Evolutionary conservation across 257 asterid species (phyloP), one percentile per base, ranked within the genome.

Genomic region (Mentha longifolia): DNA sequence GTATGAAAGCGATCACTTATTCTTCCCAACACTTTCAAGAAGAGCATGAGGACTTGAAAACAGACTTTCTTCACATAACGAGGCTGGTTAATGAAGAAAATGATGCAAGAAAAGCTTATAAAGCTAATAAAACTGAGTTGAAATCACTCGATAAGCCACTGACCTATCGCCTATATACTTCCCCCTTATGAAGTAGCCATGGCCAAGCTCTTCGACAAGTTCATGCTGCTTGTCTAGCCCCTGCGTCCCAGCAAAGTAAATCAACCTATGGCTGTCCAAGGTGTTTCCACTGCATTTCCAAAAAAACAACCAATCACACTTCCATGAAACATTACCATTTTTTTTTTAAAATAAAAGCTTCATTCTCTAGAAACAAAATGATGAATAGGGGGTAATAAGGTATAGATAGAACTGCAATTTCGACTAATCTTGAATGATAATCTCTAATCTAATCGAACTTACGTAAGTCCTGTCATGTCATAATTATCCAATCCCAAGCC

Each of bases 161-260:
- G 31, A 28, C 31, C 31, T 28, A 28, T 89, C 97, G 46, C 97
- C 97, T 12, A 94, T 82, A 61, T 78, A 94, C 80, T 79, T 91
- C 17, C 90, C 99, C 74, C 73, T 85, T 0, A 89, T 82, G 80
- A 94, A 91, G 80, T 91, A 91, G 76, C 97, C 97, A 22, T 74
- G 61, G 61, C 65, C 65, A 74, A 94, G 87, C 84, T 89, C 93
- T 81, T 94, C 95, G 2, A 81, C 88, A 11, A 94, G 95, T 8
- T 84, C 74, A 71, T 94, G 86, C 74, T 94, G 99, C 85, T 86
- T 89, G 19, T 86, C 96, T 11, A 41, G 9, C 59, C 81, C 81
- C 67, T 77, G 77, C 1, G 67, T 57, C 54, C 81, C 77, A 5
- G 81, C 81, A 64, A 57, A 77, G 55, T 71, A 71, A 11, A 77